Evolutionary conservation across 1,284 basidiomycete genomes (phyloP).

Genomic region (Austroboletus niveus): DNA sequence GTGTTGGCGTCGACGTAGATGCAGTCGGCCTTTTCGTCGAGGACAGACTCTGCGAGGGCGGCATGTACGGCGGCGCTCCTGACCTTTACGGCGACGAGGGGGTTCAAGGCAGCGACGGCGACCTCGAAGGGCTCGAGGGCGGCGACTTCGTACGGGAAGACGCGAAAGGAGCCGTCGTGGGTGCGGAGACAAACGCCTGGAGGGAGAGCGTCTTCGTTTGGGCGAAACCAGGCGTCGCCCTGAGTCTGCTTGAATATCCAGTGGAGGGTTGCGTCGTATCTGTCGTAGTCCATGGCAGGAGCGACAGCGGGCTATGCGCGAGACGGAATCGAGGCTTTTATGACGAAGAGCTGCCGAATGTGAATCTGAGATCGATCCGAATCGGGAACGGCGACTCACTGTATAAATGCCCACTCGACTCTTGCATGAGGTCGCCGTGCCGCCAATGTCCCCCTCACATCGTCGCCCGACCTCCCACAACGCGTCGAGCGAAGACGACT

Average conservation of each 20-base stretch:
- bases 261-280: slow-evolving; percentile 37
- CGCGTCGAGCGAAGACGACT: slow-evolving; percentile 31
- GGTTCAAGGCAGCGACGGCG: slow-evolving; percentile 72
- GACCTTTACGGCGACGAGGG: slow-evolving; percentile 79
- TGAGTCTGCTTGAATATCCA: slow-evolving; percentile 48
- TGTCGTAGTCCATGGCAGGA: slow-evolving; percentile 35
- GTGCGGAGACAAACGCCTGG: slow-evolving; percentile 67
- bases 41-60: slow-evolving; percentile 54
- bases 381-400: slow-evolving; percentile 17
- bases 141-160: slow-evolving; percentile 72
- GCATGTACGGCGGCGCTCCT: slow-evolving; percentile 78
- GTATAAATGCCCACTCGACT: neutral
- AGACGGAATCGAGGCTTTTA: slow-evolving; percentile 7
- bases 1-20: slow-evolving; percentile 70
- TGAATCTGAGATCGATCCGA: slow-evolving; percentile 19
- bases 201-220: slow-evolving; percentile 47
- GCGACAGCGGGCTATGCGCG: no score
- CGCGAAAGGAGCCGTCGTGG: slow-evolving; percentile 60
- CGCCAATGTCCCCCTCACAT: slow-evolving; percentile 12
- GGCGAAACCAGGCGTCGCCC: slow-evolving; percentile 58
- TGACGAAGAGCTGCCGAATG: neutral
- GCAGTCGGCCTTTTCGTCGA: slow-evolving; percentile 44
- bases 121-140: slow-evolving; percentile 69
- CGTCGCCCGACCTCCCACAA: slow-evolving; percentile 2
- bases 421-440: slow-evolving; percentile 4